phyloP scores from a whole-genome alignment of 1,284 basidiomycete species.

The Cryptococcus jaspeensis region DNA sequence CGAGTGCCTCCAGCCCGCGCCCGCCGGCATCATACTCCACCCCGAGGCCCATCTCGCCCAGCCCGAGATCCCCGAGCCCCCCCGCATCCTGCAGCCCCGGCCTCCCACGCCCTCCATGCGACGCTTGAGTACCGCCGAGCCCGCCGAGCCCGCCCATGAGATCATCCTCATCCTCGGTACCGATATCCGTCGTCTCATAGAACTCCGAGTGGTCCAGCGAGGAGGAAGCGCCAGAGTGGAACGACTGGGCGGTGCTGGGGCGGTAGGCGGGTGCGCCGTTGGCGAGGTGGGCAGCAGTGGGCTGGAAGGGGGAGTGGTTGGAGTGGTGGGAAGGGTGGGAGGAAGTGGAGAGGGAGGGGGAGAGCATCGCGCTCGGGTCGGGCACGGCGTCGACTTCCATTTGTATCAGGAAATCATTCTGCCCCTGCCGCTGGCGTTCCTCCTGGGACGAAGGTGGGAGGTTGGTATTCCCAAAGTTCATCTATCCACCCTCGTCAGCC shows the following conservation, averaged over 20 bases:
- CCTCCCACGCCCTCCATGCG: too few species aligned
- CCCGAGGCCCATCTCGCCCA: conserved; percentile 12
- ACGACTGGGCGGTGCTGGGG: not conserved
- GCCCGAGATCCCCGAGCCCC: conserved; percentile 9
- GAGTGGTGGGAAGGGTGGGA: not conserved
- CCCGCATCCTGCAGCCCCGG: too few species aligned
- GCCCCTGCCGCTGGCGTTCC: too few species aligned
- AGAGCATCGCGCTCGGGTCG: not conserved
- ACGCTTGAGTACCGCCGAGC: conserved; percentile 1
- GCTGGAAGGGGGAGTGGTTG: not conserved
- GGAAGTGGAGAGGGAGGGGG: not conserved
- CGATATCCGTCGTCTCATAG: conserved; percentile 36
- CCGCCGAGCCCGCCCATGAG: conserved; percentile 1
- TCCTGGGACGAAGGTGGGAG: not conserved
- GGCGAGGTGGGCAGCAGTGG: not conserved
- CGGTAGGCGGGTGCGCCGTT: not conserved
- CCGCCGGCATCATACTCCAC: not conserved
- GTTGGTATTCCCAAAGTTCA: not conserved
- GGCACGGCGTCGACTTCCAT: not conserved
- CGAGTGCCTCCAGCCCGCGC: not conserved
- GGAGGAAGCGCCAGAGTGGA: conserved; percentile 1
- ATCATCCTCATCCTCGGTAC: conserved; percentile 24
- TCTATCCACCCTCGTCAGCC: not conserved
- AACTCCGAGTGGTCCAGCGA: conserved; percentile 21
- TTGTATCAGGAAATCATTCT: not conserved